Conservation (phyloP, 2,329 filamentous ascomycete species). For the Nigrospora osmanthi region DNA sequence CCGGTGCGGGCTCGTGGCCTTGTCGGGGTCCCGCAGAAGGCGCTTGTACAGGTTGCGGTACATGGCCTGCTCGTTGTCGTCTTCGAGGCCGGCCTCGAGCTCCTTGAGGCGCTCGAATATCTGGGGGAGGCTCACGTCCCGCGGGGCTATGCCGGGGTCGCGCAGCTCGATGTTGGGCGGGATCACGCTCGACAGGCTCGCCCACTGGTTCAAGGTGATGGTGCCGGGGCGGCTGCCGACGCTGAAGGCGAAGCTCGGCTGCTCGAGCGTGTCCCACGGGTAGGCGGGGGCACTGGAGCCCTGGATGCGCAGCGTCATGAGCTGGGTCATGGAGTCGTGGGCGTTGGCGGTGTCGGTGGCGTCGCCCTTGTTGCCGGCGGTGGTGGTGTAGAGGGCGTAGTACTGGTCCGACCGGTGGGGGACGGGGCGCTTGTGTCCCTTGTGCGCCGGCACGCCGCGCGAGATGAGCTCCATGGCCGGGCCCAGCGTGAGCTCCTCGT, state of each 20-base stretch:
- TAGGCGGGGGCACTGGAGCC: constrained; percentile 28
- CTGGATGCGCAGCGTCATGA: constrained; percentile 46
- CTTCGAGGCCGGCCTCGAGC: constrained; percentile 44
- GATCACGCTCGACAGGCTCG: constrained; percentile 46
- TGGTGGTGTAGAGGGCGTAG: constrained; percentile 47
- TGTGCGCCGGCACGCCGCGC: constrained; percentile 49
- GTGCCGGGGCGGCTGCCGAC: constrained; percentile 62
- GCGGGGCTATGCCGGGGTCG: constrained; percentile 50
- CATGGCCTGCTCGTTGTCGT: constrained; percentile 42
- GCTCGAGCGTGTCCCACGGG: constrained; percentile 67
- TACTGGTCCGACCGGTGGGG: constrained; percentile 48
- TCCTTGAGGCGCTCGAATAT: constrained; percentile 54
- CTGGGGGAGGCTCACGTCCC: constrained; percentile 48
- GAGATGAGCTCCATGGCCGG: constrained; percentile 50
- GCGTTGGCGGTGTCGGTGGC: constrained; percentile 36
- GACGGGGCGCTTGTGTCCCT: constrained; percentile 44
- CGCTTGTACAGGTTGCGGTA: constrained; percentile 59
- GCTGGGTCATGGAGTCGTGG: constrained; percentile 49
- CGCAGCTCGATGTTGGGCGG: constrained; percentile 49
- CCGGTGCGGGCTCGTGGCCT: constrained; percentile 50
- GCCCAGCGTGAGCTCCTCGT: constrained; percentile 42
- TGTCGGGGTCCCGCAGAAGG: constrained; percentile 61
- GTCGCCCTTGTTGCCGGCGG: constrained; percentile 32
- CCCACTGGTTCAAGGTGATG: constrained; percentile 65
- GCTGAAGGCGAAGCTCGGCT: constrained; percentile 63